Evolutionary conservation across 768 basidiomycete genomes (phyloP), one percentile per base, ranked within the genome.

Genomic region (Termitomyces sp.): DNA sequence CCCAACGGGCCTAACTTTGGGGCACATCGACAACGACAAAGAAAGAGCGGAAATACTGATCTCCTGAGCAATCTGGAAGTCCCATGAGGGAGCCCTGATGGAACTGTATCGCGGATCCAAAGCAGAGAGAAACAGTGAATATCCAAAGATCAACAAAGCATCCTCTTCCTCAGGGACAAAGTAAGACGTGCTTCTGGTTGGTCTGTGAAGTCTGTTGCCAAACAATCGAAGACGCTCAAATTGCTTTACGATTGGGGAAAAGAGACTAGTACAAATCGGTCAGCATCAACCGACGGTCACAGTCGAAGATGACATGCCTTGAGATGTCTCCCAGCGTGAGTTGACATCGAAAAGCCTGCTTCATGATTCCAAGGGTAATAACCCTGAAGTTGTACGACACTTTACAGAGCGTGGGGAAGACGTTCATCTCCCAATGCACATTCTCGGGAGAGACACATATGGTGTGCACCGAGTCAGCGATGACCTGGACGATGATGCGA

Each of bases 371-470:
- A 4, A 60, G 70, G 33, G 73, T 68, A 52, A 75, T 72, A 16
- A 68, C 72, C 32, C 68, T 66, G 59, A 75, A 75, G 4, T 62
- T 62, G 38, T 65, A 68, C 1, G 70, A 76, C 3, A 76, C 73
- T 24, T 63, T 63, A 30, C 69, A 67, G 18, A 76, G 56, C 1
- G 71, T 75, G 3, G 68, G 58, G 46, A 73, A 61, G 14, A 68
- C 66, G 33, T 65, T 65, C 58, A 64, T 67, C 62, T 75, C 69
- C 75, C 75, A 77, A 32, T 63, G 61, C 5, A 70, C 66, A 52
- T 72, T 68, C 12, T 55, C 65, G 3, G 66, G 58, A 22, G 68
- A 73, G 6, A 70, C 54, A 54, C 72, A 72, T 56, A 75, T 67
- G 3, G 66, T 54, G 53, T 76, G 75, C 10, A 76, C 63, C 38